phyloP scores from a whole-genome alignment of 495 filamentous ascomycete species.

The Amphirosellinia nigrospora region DNA sequence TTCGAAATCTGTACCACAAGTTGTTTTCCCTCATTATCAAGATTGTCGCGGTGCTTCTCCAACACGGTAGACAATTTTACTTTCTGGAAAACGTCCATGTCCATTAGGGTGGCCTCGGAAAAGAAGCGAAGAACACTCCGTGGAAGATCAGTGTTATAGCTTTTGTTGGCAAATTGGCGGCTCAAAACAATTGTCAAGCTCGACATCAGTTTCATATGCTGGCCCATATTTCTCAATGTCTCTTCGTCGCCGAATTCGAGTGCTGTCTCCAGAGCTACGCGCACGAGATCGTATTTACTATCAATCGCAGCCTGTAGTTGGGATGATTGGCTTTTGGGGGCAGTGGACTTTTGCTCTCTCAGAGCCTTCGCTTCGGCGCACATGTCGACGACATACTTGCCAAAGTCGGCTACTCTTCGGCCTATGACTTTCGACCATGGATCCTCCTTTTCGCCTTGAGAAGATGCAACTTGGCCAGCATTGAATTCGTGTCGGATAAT shows the following conservation, averaged over 20 bases:
- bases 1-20: constrained; percentile 14
- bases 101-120: constrained; percentile 56
- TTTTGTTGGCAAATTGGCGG: constrained; percentile 68
- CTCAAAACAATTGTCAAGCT: constrained; percentile 67
- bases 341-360: constrained; percentile 46
- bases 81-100: constrained; percentile 47
- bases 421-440: constrained; percentile 67
- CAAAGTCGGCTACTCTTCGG: constrained; percentile 62
- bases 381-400: constrained; percentile 51
- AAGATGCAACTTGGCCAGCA: constrained; percentile 32
- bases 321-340: constrained; percentile 19
- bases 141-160: constrained; percentile 67
- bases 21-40: constrained; percentile 52
- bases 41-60: constrained; percentile 68
- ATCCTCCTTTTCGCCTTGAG: constrained; percentile 37
- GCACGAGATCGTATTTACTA: constrained; percentile 64
- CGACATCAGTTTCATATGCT: constrained; percentile 49
- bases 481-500: constrained; percentile 69
- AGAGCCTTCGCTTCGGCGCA: constrained; percentile 63
- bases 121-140: constrained; percentile 71
- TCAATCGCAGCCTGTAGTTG: constrained; percentile 54
- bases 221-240: constrained; percentile 64
- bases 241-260: constrained; percentile 66
- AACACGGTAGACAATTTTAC: constrained; percentile 71
- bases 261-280: constrained; percentile 64